Base-by-base conservation (phyloP, 495 filamentous ascomycete species). In the Tuber microsphaerosporum region DNA sequence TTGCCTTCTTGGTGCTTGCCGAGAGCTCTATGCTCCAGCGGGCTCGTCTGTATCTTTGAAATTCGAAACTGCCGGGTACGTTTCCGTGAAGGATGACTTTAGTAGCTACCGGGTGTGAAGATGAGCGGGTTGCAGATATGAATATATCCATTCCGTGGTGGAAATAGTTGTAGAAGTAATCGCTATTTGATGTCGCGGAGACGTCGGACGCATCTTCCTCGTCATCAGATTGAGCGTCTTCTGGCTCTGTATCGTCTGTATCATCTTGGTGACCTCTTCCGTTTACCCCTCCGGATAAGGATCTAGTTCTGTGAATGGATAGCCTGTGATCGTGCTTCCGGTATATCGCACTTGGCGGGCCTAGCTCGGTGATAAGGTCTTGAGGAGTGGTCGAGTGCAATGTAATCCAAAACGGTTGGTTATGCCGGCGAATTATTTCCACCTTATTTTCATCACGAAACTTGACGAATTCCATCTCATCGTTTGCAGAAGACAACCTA, bases 131-230 rank as follows among this genome's bases (percentile, higher is more conserved):
- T 43, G 91, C 88, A 0, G 94, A 97, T 22, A 99, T 87, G 70
- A 97, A 89, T n/a, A 97, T 88, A 84, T 99, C 95, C 80, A 99
- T 92, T 3, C 95, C 95, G 79, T 97, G 91, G 76, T 93, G 91
- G 81, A 97, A 98, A 82, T 98, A 99, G 81, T 97, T 97, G 83
- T 93, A 96, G 84, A 97, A 99, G 79, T 90, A 94, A 84, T 97
- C 94, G 16, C 75, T 75, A 22, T 89, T 87, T 6, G 88, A 86
- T 31, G 74, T 75, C 10, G 77, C 71, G n/a, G 83, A 82, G 37
- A 83, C 80, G 69, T 89, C 89, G 19, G 83, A 83, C 34, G 87
- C 86, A 46, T 92, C 92, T 46, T 89, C 87, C 44, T 93, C 92
- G 61, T 91, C 91, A 70, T 92, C 94, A 1, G 90, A 92, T 22